Base-by-base conservation (phyloP, 2,329 filamentous ascomycete genomes). In the Aspergillus niger region DNA sequence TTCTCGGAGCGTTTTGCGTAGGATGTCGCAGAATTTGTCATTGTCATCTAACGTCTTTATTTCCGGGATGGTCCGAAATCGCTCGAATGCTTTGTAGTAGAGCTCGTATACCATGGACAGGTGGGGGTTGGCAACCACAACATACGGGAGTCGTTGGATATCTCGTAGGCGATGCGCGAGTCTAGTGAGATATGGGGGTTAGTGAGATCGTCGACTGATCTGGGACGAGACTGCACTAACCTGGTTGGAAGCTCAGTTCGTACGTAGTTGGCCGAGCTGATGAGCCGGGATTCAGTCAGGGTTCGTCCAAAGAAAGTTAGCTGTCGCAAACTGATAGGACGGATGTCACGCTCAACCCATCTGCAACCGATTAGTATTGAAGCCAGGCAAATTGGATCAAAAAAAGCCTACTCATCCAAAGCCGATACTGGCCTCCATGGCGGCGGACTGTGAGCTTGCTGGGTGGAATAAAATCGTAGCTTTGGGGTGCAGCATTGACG, bases 261-360 rank as follows among this genome's bases (percentile, higher is more conserved):
- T 55, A 98, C 93, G 81, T 99, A 99, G 79, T 99, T 99, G 63
- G 95, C 95, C 47, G 93, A 97, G 79, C 91, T 93, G 68, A 99
- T 86, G 63, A 99, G 84, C 60, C 96, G 89, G 55, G 88, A 84
- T 78, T 98, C 93, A 51, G 93, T 97, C 73, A 99, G 80, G 22
- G 93, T 96, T 51, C 95, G 89, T 30, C 95, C 95, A 77, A 98
- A 99, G 71, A 98, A 96, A 80, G 96, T 98, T 70, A 99, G 85
- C 79, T 98, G 95, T 60, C 95, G 90, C 70, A 99, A 81, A 79
- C 92, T 97, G 74, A 99, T 97, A n/a, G 95, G 95, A 55, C 92
- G 86, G 52, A 93, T 93, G 74, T 97, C 92, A 71, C 90, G 91
- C 65, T 91, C 89, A 55, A 97, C 94, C 92, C 93, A 98, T 82